Evolutionary conservation across 352 stramenopile species (phyloP).

Genomic region (Pythium sukuiense): DNA sequence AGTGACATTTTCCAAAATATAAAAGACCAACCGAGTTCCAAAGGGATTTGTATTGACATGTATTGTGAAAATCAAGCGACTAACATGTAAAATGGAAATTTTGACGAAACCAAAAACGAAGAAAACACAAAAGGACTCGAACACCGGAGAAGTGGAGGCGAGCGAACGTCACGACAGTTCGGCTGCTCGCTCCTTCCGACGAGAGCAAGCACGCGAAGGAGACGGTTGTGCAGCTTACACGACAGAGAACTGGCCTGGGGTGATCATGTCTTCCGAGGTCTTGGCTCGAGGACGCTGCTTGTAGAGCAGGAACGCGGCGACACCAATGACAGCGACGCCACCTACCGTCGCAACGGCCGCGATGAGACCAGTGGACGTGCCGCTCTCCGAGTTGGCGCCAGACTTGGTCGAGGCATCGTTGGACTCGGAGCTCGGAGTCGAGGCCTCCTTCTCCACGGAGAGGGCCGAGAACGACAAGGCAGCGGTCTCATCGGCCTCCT

Average conservation of each 20-base stretch:
- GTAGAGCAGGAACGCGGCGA: slow-evolving; percentile 18
- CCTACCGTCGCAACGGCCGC: slow-evolving; percentile 16
- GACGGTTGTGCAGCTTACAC: slow-evolving; percentile 10
- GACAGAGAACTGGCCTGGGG: slow-evolving; percentile 13
- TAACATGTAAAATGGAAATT: slow-evolving; percentile 3
- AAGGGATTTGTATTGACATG: not conserved
- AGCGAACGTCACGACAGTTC: not conserved
- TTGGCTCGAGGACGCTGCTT: slow-evolving; percentile 15
- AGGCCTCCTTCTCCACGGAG: slow-evolving; percentile 6
- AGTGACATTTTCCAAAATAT: not conserved
- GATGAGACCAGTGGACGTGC: slow-evolving; percentile 11
- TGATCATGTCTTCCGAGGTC: slow-evolving; percentile 8
- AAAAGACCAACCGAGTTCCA: not conserved
- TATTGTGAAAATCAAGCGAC: not conserved
- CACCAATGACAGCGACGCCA: slow-evolving; percentile 19
- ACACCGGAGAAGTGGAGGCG: not conserved
- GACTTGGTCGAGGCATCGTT: slow-evolving; percentile 15
- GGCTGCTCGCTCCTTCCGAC: slow-evolving; percentile 5
- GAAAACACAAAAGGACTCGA: not conserved
- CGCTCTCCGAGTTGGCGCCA: not conserved
- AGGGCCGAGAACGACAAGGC: slow-evolving; percentile 13
- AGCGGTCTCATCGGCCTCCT: not conserved
- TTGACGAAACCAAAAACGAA: not conserved
- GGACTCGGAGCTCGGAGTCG: not conserved
- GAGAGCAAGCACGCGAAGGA: not conserved